These are phyloP conservation scores for Helichrysum umbraculigerum DNA, from an alignment of 129 eudicot species.

Conservation along the genomic window DNA sequence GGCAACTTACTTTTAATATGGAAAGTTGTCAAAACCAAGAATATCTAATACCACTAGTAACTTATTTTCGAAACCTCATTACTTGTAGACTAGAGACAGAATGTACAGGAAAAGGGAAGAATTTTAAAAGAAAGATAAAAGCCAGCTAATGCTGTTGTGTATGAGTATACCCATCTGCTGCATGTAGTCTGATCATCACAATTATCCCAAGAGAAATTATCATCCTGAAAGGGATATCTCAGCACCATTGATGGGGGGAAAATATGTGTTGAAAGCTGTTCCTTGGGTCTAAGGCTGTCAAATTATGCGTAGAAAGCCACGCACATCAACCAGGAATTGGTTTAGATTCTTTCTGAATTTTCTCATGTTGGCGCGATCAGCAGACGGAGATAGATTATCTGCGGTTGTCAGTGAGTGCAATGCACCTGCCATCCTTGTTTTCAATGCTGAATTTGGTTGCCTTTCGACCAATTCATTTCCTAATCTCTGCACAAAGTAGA, in stretches of 20 bases:
- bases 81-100: background rate
- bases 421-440: conserved; percentile 74
- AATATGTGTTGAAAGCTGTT: conserved; percentile 12
- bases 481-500: conserved; percentile 52
- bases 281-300: conserved; percentile 27
- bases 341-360: conserved; percentile 86
- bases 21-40: background rate
- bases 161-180: conserved; percentile 1
- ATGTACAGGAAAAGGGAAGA: conserved; percentile 6
- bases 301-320: conserved; percentile 80
- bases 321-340: conserved; percentile 78
- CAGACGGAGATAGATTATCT: conserved; percentile 63
- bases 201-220: background rate
- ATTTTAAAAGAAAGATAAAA: background rate
- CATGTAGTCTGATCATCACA: conserved; percentile 15
- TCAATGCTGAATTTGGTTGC: conserved; percentile 59
- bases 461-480: conserved; percentile 79
- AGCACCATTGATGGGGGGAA: conserved; percentile 17
- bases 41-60: background rate
- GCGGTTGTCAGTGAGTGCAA: conserved; percentile 66
- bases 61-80: background rate
- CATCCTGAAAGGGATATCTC: background rate
- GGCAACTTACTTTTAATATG: conserved; percentile 2
- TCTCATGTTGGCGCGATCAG: conserved; percentile 77
- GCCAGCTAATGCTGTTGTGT: background rate